Base-by-base conservation (phyloP, 1,284 basidiomycete species). In the Boletus calvinii region DNA sequence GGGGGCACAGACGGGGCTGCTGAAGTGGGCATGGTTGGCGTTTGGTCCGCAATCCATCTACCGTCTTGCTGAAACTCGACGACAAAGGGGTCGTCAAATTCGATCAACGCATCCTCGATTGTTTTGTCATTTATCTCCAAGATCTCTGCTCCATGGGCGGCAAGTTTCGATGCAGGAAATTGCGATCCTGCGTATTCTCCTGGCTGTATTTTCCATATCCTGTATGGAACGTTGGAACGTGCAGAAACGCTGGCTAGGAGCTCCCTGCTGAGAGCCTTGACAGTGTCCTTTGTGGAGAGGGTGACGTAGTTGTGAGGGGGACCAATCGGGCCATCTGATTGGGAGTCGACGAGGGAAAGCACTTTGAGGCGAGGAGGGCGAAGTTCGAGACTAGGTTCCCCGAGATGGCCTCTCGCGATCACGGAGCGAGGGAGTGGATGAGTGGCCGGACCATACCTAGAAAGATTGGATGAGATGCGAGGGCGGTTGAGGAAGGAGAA, bases 281-380 rank as follows among this genome's bases (percentile, higher is more conserved):
- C 67, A 5, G 77, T 76, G 52, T 81, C 81, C 18, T 76, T 77
- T 44, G 67, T 69, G 4, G 83, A 87, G 20, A 84, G 72, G 0
- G 74, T 72, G 30, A 81, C 61, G 52, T 67, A 71, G 39, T 48
- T 49, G 54, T 68, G 68, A 6, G 68, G 56, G 32, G 60, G 59
- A 34, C 59, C 54, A 51, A 59, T 58, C 20, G 60, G 58, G 5
- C 59, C 58, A 40, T 64, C 62, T 32, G 60, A 54, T 50, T 57
- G 57, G 6, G 59, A 61, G 44, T 67, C 64, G 30, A 69, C 63
- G 29, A 84, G 72, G 30, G 74, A 69, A 63, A 87, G 79, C 26
- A 86, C 78, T 54, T 78, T 80, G 64, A 95, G 76, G 32, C 75
- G 74, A 2, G 87, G 85, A 15, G 94, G 93, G 50, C 82, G 80